Conservation (phyloP, 257 asterid species). For the Nicotiana sylvestris region DNA sequence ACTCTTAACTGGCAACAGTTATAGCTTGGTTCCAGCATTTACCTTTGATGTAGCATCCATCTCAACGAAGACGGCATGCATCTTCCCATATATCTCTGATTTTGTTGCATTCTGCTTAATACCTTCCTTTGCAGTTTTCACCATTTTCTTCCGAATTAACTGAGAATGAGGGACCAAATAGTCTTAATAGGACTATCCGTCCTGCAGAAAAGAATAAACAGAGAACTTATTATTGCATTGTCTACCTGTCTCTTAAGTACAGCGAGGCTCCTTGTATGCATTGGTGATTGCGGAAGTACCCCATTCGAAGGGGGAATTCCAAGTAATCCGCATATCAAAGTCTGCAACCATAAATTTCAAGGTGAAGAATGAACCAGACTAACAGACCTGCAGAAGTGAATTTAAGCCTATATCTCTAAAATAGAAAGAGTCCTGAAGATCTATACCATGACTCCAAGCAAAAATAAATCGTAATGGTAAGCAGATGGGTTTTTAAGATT, state of each 20-base stretch:
- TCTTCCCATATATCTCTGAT: slow-evolving; percentile 79
- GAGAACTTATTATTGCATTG: not conserved
- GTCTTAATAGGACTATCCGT: not conserved
- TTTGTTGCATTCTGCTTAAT: slow-evolving; percentile 68
- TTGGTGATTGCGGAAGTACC: slow-evolving; percentile 98
- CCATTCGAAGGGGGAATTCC: slow-evolving; percentile 99
- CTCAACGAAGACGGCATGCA: slow-evolving; percentile 83
- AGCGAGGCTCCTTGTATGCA: slow-evolving; percentile 97
- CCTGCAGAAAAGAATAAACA: not conserved
- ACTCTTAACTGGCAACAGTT: not conserved
- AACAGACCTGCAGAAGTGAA: not conserved
- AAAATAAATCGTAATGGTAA: slow-evolving; percentile 69
- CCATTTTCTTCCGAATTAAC: slow-evolving; percentile 79
- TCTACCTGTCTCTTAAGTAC: slow-evolving; percentile 83
- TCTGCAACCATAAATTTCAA: slow-evolving; percentile 36
- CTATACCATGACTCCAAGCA: slow-evolving; percentile 77
- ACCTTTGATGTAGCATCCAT: slow-evolving; percentile 71
- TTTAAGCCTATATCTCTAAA: not conserved
- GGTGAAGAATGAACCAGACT: not conserved
- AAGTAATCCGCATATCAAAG: slow-evolving; percentile 86
- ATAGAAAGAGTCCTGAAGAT: not conserved
- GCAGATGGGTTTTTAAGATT: slow-evolving; percentile 87
- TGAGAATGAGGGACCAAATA: slow-evolving; percentile 21
- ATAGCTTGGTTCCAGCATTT: slow-evolving; percentile 21
- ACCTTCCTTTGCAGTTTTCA: slow-evolving; percentile 70